Percentiles rank a stretch among this genome's conserved stretches.
Evolutionary conservation across 2,329 filamentous ascomycete species (phyloP).

Genomic region (Scedosporium minutisporum): DNA sequence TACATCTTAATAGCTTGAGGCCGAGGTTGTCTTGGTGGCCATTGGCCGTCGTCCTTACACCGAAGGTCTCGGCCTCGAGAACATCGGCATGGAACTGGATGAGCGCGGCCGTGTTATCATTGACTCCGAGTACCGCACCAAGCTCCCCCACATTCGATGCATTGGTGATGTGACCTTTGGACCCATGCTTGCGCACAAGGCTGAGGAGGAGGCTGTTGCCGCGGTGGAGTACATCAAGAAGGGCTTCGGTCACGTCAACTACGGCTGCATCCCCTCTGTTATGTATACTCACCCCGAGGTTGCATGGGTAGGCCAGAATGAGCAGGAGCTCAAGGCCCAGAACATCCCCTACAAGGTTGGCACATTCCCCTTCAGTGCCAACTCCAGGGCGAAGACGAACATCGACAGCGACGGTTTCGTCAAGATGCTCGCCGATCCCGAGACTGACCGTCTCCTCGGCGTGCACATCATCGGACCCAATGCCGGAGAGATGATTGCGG

Average conservation of each 20-base stretch:
- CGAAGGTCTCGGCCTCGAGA: slow-evolving; percentile 81
- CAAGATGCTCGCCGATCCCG: slow-evolving; percentile 92
- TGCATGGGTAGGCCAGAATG: slow-evolving; percentile 95
- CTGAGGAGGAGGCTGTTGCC: slow-evolving; percentile 93
- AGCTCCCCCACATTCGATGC: slow-evolving; percentile 91
- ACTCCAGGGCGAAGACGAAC: slow-evolving; percentile 98
- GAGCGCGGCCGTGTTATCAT: slow-evolving; percentile 92
- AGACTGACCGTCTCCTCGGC: slow-evolving; percentile 91
- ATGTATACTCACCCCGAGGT: slow-evolving; percentile 99
- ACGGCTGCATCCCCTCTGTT: slow-evolving; percentile 91
- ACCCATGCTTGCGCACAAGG: slow-evolving; percentile 98
- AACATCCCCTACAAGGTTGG: slow-evolving; percentile 89
- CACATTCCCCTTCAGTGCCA: slow-evolving; percentile 94
- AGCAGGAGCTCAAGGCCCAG: slow-evolving; percentile 85
- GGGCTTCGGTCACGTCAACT: slow-evolving; percentile 97
- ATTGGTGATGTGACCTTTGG: slow-evolving; percentile 96
- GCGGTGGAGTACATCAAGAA: slow-evolving; percentile 97
- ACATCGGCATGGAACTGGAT: slow-evolving; percentile 83
- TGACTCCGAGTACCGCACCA: slow-evolving; percentile 97
- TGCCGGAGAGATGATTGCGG: slow-evolving; percentile 98
- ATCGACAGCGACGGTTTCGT: slow-evolving; percentile 90
- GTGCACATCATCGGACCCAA: slow-evolving; percentile 95
- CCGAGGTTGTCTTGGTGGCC: slow-evolving; percentile 90
- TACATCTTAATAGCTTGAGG: slow-evolving; percentile 56
- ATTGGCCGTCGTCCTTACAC: slow-evolving; percentile 97